Percentiles rank a stretch among this genome's conserved stretches.
These are phyloP conservation scores for Delitschia confertaspora DNA, from an alignment of 495 filamentous ascomycete species.

Conservation along the genomic window DNA sequence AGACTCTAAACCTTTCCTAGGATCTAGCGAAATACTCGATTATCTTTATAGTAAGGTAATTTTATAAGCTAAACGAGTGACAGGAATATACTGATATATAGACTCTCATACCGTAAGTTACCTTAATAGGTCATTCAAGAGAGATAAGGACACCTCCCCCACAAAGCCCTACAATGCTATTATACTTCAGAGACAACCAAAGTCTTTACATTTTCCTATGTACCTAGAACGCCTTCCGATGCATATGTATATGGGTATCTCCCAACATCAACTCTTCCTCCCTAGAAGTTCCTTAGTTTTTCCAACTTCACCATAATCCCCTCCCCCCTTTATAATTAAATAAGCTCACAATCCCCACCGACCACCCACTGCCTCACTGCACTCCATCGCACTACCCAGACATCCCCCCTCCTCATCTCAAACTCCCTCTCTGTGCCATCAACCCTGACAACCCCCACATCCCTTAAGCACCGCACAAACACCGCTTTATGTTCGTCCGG, in stretches of 20 bases:
- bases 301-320: neutral
- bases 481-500: conserved; percentile 77
- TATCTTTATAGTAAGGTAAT: no score
- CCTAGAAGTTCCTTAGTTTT: neutral
- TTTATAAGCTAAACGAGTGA: no score
- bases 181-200: no score
- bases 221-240: conserved; percentile 8
- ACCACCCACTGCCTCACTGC: conserved; percentile 63
- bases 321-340: conserved; percentile 45
- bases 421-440: conserved; percentile 46
- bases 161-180: no score
- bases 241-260: neutral
- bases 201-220: no score
- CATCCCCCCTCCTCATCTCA: conserved; percentile 67
- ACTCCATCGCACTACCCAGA: conserved; percentile 81
- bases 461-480: conserved; percentile 66
- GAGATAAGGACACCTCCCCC: no score
- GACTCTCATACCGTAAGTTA: no score
- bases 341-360: conserved; percentile 70
- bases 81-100: no score
- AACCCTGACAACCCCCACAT: conserved; percentile 48
- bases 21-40: no score
- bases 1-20: no score
- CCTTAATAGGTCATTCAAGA: no score
- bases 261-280: neutral